Conservation (phyloP, 805 yeast genomes). For the Schwanniomyces sp. region DNA sequence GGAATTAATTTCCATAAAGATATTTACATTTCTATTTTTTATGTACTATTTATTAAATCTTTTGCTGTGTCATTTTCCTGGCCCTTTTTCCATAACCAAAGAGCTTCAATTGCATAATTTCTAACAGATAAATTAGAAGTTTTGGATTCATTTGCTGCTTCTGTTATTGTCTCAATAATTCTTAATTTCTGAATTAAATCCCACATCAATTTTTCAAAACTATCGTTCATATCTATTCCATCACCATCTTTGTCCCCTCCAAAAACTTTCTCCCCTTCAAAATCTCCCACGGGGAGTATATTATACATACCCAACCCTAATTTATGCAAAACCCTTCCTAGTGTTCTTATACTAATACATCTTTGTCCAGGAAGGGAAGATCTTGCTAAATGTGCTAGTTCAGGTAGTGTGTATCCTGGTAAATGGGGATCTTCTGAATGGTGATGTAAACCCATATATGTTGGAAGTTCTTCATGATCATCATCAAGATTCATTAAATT, state of each 20-base stretch:
- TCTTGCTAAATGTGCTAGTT: constrained; percentile 74
- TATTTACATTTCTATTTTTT: constrained; percentile 6
- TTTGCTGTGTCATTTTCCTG: constrained; percentile 29
- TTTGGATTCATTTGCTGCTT: constrained; percentile 63
- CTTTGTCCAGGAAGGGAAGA: constrained; percentile 84
- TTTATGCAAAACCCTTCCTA: constrained; percentile 85
- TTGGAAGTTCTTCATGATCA: constrained; percentile 34
- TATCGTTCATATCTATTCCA: constrained; percentile 11
- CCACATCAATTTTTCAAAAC: constrained; percentile 64
- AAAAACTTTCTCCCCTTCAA: constrained; percentile 33
- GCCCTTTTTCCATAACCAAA: constrained; percentile 80
- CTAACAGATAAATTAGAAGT: constrained; percentile 72
- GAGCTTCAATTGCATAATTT: constrained; percentile 83
- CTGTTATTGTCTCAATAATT: constrained; percentile 63
- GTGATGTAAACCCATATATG: constrained; percentile 78
- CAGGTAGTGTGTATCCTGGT: constrained; percentile 90
- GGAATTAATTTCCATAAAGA: constrained; percentile 4
- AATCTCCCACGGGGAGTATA: constrained; percentile 48
- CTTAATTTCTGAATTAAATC: constrained; percentile 62
- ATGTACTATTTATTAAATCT: constrained; percentile 2
- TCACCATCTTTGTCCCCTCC: constrained; percentile 26
- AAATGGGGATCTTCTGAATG: constrained; percentile 85
- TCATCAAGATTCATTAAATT: constrained; percentile 56
- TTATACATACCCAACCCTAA: constrained; percentile 64
- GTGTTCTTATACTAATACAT: constrained; percentile 78